A percentile compares a stretch with the other conserved stretches of the same genome.
phyloP scores from a whole-genome alignment of 2,329 filamentous ascomycete genomes.

The Penicillium brasilianum region DNA sequence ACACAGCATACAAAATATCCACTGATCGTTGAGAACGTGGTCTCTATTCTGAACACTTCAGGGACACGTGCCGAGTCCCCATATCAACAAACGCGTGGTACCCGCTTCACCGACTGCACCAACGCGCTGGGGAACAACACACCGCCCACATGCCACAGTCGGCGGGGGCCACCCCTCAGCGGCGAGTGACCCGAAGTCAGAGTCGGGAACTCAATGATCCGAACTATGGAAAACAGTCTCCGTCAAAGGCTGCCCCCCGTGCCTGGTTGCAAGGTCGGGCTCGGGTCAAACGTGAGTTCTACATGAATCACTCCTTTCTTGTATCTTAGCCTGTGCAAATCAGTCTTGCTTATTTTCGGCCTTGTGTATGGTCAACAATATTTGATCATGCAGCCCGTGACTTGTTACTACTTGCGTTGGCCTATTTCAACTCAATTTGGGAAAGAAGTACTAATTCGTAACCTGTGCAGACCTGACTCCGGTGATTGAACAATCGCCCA shows the following conservation, averaged over 20 bases:
- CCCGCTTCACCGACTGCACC: background rate
- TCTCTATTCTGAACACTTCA: background rate
- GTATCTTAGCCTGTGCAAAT: background rate
- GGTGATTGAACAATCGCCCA: constrained; percentile 23
- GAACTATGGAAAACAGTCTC: constrained; percentile 8
- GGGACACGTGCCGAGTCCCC: background rate
- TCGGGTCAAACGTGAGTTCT: constrained; percentile 16
- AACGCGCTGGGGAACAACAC: background rate
- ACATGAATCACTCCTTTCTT: background rate
- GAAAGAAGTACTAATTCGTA: constrained; percentile 7
- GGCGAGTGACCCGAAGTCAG: constrained; percentile 44
- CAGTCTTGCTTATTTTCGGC: background rate
- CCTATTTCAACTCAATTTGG: background rate
- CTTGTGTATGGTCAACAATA: background rate
- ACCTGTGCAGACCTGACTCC: constrained; percentile 20
- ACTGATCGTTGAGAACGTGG: no score
- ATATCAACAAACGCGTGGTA: background rate
- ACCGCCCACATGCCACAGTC: constrained; percentile 24
- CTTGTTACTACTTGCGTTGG: background rate
- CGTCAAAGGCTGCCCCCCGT: background rate
- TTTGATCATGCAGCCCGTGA: background rate
- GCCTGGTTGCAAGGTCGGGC: constrained; percentile 11
- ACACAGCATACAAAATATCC: background rate
- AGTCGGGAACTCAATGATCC: constrained; percentile 39
- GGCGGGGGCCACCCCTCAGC: constrained; percentile 7